Conservation (phyloP, 192 early-diverging fungal genomes). For the Linnemannia elongata region DNA sequence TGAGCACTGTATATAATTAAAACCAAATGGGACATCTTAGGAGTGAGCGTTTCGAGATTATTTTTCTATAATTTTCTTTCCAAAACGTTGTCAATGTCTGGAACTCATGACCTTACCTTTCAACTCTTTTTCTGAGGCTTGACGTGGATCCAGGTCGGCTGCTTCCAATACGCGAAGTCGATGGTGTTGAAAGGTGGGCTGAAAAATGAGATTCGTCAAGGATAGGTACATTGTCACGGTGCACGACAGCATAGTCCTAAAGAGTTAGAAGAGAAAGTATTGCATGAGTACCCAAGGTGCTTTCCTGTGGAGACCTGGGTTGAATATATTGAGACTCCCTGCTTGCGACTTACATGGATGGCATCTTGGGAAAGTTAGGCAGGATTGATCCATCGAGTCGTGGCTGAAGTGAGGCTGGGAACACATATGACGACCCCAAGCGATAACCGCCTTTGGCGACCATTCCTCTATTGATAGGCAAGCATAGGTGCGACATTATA, state of each 20-base stretch:
- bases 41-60: neutral
- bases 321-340: neutral
- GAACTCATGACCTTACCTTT: slow-evolving; percentile 7
- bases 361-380: slow-evolving; percentile 40
- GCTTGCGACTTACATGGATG: slow-evolving; percentile 31
- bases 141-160: slow-evolving; percentile 28
- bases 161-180: slow-evolving; percentile 35
- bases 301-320: neutral
- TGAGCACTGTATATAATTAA: slow-evolving; percentile 16
- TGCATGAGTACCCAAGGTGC: neutral
- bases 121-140: slow-evolving; percentile 8
- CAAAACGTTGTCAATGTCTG: neutral
- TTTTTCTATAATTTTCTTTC: neutral
- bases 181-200: slow-evolving; percentile 53
- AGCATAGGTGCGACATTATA: neutral
- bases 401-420: slow-evolving; percentile 44
- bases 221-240: slow-evolving; percentile 46
- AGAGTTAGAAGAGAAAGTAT: neutral
- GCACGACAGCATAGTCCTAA: slow-evolving; percentile 54
- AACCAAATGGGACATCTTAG: no score
- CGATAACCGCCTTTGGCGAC: slow-evolving; percentile 46
- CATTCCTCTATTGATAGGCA: slow-evolving; percentile 28
- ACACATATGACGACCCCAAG: slow-evolving; percentile 38
- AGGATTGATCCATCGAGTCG: slow-evolving; percentile 36
- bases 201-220: slow-evolving; percentile 43